These are phyloP conservation scores for Colletotrichum sp. DNA, from an alignment of 2,329 filamentous ascomycete species.

Conservation along the genomic window DNA sequence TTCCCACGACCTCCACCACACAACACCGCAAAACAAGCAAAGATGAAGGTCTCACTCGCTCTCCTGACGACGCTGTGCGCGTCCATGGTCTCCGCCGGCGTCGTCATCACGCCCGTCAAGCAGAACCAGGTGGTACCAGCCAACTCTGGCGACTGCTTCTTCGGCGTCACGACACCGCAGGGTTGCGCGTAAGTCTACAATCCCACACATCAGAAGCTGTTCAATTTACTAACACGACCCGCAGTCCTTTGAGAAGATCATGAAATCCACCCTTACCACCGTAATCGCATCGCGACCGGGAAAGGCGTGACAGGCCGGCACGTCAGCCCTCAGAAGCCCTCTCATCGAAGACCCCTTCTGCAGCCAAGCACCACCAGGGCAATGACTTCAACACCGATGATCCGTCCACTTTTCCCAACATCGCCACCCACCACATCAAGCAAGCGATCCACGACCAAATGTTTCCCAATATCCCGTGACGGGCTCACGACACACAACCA, in stretches of 20 bases:
- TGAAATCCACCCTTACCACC: neutral
- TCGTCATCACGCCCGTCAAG: constrained; percentile 60
- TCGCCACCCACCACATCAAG: neutral
- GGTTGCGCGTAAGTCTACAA: constrained; percentile 58
- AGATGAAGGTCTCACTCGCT: constrained; percentile 45
- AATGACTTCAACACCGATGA: neutral
- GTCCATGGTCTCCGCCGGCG: constrained; percentile 54
- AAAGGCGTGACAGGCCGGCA: constrained; percentile 2
- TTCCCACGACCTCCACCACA: neutral
- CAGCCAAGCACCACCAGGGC: neutral
- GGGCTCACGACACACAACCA: neutral
- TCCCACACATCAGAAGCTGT: fast-evolving
- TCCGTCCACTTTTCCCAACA: neutral
- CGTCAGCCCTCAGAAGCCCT: neutral
- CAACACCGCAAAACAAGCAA: constrained; percentile 16
- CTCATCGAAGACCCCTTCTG: neutral
- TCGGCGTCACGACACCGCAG: constrained; percentile 59
- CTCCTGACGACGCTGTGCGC: constrained; percentile 47
- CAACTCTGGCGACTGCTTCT: constrained; percentile 55
- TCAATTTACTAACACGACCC: fast-evolving
- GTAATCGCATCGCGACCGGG: neutral
- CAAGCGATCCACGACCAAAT: neutral
- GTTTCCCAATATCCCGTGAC: neutral
- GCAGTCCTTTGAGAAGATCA: constrained; percentile 2
- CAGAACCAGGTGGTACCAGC: constrained; percentile 54